Percentiles rank a stretch among this genome's conserved stretches.
phyloP scores from a whole-genome alignment of 805 yeast genomes.

The Maudiozyma turicensis region DNA sequence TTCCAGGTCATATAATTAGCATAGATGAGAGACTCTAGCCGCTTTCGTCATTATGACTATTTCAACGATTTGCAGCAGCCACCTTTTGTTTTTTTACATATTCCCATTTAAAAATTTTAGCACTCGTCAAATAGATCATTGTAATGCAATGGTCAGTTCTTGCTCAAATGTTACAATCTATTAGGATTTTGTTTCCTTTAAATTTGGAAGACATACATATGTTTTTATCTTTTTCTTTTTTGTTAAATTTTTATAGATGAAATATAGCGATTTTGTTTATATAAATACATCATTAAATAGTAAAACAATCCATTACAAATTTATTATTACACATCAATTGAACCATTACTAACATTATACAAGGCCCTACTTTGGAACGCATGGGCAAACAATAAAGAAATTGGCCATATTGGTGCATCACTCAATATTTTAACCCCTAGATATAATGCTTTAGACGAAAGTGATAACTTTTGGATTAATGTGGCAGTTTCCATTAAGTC shows the following conservation, averaged over 20 bases:
- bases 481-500: constrained; percentile 37
- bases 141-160: no score
- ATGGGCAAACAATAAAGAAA: constrained; percentile 69
- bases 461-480: constrained; percentile 39
- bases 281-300: not conserved
- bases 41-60: no score
- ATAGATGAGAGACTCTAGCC: no score
- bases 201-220: not conserved
- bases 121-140: no score
- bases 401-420: constrained; percentile 84
- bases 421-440: constrained; percentile 69
- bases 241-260: not conserved
- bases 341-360: constrained; percentile 16
- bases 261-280: not conserved
- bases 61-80: no score
- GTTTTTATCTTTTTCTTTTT: not conserved
- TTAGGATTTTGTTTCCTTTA: not conserved
- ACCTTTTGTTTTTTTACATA: no score
- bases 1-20: no score
- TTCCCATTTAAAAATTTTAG: no score
- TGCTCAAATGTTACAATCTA: not conserved
- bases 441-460: constrained; percentile 49
- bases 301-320: not conserved
- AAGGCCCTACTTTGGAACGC: constrained; percentile 61
- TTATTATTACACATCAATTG: not conserved